Evolutionary conservation across 225 moss, liverwort and hornwort species (phyloP).

Genomic region (Lunularia cruciata): DNA sequence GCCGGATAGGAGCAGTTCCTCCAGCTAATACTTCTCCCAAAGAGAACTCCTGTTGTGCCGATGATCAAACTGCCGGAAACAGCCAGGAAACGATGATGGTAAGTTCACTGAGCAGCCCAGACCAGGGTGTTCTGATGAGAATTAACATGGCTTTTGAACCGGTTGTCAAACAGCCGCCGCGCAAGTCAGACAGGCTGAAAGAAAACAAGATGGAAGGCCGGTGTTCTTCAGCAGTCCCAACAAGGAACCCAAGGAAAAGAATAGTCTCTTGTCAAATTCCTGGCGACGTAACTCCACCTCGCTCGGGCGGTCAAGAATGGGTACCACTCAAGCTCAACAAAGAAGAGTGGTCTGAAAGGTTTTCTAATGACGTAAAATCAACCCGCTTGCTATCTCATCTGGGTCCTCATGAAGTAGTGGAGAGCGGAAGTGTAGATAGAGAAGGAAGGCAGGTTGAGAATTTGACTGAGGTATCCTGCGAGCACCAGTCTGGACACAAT

Average conservation of each 20-base stretch:
- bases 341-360: neutral
- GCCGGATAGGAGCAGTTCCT: neutral
- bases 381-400: neutral
- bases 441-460: neutral
- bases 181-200: constrained; percentile 15
- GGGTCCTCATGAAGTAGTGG: neutral
- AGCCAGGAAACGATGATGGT: neutral
- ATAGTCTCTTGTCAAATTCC: neutral
- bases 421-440: neutral
- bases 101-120: neutral
- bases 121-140: constrained; percentile 38
- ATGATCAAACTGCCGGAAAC: neutral
- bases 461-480: neutral
- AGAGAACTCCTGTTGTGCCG: neutral
- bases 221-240: neutral
- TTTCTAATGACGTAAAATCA: neutral
- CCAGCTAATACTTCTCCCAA: neutral
- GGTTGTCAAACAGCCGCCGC: neutral
- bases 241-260: neutral
- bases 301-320: no score
- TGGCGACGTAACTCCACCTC: neutral
- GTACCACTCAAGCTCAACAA: neutral
- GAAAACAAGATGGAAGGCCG: constrained; percentile 28
- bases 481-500: no score
- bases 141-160: constrained; percentile 42